Evolutionary conservation across 1,139 yeast genomes (phyloP).

Genomic region (Blastobotrys apis): DNA sequence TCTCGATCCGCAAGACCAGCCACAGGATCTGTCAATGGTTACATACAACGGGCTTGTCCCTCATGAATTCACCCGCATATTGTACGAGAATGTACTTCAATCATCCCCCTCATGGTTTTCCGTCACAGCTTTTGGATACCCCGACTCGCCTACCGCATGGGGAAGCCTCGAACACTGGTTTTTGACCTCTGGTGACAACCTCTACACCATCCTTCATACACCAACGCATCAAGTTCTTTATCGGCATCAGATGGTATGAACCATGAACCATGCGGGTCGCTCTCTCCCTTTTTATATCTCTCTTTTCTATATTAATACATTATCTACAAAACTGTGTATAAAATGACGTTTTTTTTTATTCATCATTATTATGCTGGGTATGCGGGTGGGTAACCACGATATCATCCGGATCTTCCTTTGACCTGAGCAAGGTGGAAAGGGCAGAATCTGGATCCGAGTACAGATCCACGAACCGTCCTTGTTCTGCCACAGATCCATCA

Average conservation of each 20-base stretch:
- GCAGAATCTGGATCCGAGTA: constrained; percentile 61
- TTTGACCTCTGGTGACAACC: constrained; percentile 25
- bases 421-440: constrained; percentile 56
- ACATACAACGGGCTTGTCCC: constrained; percentile 14
- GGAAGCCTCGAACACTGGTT: constrained; percentile 25
- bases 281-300: too few relatives aligned
- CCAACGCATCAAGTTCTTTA: not conserved
- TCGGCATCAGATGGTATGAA: too few relatives aligned
- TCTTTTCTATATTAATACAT: too few relatives aligned
- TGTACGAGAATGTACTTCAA: not conserved
- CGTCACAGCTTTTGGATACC: constrained; percentile 29
- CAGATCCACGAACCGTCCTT: constrained; percentile 65
- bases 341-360: too few relatives aligned
- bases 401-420: constrained; percentile 37
- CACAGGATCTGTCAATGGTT: constrained; percentile 10
- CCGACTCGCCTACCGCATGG: constrained; percentile 33
- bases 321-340: too few relatives aligned
- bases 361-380: too few relatives aligned
- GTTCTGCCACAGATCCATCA: constrained; percentile 79
- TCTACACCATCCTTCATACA: constrained; percentile 22
- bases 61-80: constrained; percentile 4
- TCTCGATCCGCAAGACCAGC: constrained; percentile 6
- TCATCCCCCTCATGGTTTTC: constrained; percentile 20
- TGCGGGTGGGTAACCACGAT: constrained; percentile 7
- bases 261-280: too few relatives aligned